Evolutionary conservation across 768 basidiomycete genomes (phyloP), one percentile per base, ranked within the genome.

Genomic region (Pisolithus sp.): DNA sequence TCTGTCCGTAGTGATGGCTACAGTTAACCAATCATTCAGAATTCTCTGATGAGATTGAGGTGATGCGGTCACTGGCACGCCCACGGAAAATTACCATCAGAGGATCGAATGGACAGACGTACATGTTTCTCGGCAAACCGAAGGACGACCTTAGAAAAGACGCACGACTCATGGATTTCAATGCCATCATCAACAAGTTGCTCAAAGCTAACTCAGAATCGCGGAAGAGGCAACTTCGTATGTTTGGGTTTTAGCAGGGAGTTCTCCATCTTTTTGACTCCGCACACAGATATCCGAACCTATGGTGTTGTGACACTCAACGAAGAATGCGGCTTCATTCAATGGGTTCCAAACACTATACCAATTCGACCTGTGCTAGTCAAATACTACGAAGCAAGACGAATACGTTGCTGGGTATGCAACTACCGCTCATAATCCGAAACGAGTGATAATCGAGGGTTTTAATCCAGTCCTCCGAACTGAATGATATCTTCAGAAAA

Each of bases 251-350:
- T 24, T 3, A 17, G 20, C 3, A 39, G 12, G 7, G 15, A 37
- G 13, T 8, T 38, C 24, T 28, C 6, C 34, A 24, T 39, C 38
- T 3, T n/a, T 15, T 12, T 46, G 23, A 40, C 31, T 20, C 20
- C 1, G 7, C 4, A 8, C n/a, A 17, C 51, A 57, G 95, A 87
- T 64, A 92, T 99, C 52, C 83, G 95, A 23, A 98, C 96, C 2
- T 99, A 98, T 62, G 90, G 93, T n/a, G 93, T 98, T n/a, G 86
- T 96, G 24, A 91, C 94, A 5, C 76, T 99, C 55, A 97, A 96
- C 63, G 95, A 98, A 59, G 93, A 95, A 57, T 97, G 94, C 61
- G 96, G 96, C 0, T 82, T 98, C 46, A 92, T 98, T 51, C 92
- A 99, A 81, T 99, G 96, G 96, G 96, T 99, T 3, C 89, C 87